Evolutionary conservation across 2,329 filamentous ascomycete genomes (phyloP).

Genomic region (Meredithiella fracta): DNA sequence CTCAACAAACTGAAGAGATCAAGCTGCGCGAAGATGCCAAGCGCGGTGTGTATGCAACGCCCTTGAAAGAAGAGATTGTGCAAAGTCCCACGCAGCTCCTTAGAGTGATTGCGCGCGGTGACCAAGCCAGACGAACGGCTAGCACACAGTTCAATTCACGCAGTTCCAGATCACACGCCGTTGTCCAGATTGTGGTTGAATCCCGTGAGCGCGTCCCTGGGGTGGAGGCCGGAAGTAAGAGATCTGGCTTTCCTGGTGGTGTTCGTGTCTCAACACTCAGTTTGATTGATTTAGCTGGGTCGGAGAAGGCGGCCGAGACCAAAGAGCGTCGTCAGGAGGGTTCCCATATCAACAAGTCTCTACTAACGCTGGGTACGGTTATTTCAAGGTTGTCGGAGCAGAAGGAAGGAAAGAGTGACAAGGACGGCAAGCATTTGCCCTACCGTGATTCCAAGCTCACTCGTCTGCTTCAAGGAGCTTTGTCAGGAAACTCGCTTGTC

Average conservation of each 20-base stretch:
- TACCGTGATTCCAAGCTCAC: constrained; percentile 98
- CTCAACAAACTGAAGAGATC: constrained; percentile 67
- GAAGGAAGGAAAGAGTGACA: constrained; percentile 59
- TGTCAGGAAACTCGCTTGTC: constrained; percentile 86
- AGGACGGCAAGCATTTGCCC: constrained; percentile 80
- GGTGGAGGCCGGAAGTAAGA: constrained; percentile 40
- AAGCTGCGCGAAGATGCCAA: constrained; percentile 94
- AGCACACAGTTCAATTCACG: constrained; percentile 95
- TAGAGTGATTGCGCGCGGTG: constrained; percentile 84
- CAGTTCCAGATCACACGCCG: constrained; percentile 93
- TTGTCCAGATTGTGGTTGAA: constrained; percentile 97
- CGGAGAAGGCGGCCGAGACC: constrained; percentile 84
- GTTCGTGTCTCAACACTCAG: constrained; percentile 91
- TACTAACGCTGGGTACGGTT: constrained; percentile 87
- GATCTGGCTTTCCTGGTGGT: constrained; percentile 64
- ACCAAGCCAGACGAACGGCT: constrained; percentile 74
- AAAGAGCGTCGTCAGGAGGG: constrained; percentile 91
- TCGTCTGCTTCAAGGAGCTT: constrained; percentile 72
- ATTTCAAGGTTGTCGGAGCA: constrained; percentile 82
- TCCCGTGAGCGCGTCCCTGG: constrained; percentile 70
- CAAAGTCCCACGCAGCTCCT: constrained; percentile 92
- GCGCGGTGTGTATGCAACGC: constrained; percentile 87
- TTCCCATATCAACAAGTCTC: constrained; percentile 95
- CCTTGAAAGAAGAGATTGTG: constrained; percentile 94
- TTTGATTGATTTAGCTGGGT: constrained; percentile 89